These are phyloP conservation scores for Coccomyxa sp. DNA, from an alignment of 139 green algal species.

Conservation along the genomic window DNA sequence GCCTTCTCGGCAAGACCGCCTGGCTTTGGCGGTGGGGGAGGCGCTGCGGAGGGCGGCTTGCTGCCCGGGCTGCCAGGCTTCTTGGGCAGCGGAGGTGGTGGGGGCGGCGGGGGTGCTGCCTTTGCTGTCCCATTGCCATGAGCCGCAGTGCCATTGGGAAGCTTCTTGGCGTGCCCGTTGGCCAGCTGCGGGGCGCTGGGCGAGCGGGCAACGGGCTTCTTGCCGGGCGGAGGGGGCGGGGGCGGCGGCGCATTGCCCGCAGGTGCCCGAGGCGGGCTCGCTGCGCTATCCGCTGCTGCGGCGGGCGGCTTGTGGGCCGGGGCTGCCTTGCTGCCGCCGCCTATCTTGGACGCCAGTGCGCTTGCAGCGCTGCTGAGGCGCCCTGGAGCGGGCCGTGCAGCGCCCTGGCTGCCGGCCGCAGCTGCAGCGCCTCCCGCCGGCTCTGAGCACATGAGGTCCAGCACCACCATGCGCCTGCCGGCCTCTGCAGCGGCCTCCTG, in stretches of 20 bases:
- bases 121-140: background rate
- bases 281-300: background rate
- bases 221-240: background rate
- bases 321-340: background rate
- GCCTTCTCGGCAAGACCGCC: background rate
- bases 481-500: slow-evolving; percentile 2
- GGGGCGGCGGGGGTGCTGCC: background rate
- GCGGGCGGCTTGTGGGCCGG: background rate
- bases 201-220: background rate
- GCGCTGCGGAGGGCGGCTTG: background rate
- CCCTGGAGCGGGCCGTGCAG: background rate
- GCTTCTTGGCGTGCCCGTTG: background rate
- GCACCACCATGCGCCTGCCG: background rate
- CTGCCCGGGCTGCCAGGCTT: background rate
- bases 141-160: background rate
- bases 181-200: background rate
- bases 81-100: background rate
- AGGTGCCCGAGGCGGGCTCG: background rate
- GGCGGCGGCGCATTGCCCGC: slow-evolving; percentile 1
- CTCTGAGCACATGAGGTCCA: background rate
- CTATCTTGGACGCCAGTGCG: slow-evolving; percentile 1
- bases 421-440: no score
- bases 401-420: background rate
- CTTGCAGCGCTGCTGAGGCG: background rate
- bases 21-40: background rate